Evolutionary conservation across 2,329 filamentous ascomycete genomes (phyloP), one percentile per base, ranked within the genome.

Genomic region (Exophiala dermatitidis): DNA sequence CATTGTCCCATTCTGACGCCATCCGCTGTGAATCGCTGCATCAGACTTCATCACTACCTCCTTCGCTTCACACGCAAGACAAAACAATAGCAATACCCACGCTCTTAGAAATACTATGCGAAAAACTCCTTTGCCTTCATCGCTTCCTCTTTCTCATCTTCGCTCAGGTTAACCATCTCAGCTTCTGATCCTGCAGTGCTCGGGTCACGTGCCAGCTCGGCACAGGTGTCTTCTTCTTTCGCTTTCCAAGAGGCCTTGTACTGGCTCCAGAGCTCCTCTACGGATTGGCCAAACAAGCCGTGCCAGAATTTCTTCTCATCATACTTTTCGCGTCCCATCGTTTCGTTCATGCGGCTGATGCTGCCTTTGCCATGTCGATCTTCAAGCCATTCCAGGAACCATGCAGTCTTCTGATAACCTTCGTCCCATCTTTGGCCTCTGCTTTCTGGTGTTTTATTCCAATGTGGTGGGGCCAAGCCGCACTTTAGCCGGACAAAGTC

Each of bases 321-420:
- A 69, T 93, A 87, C 70, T 72, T 74, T 38, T 73, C 73, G n/a
- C 71, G 71, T 56, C 82, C 75, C 66, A 95, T 69, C 59, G 77
- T 79, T 64, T 83, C 84, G 64, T 94, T 80, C 46, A 93, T 69
- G 52, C 74, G 76, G 52, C 80, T 73, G 30, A 86, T 76, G 0
- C 79, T 80, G 5, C 80, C 82, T 5, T 68, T 64, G 0, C 82
- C 82, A 60, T 80, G 86, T 45, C 77, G 76, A 34, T 73, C 68
- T 71, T 96, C 90, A 44, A 97, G 72, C 72, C 88, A 95, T 50
- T 93, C 84, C 47, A 97, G 71, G 63, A 97, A 97, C 68, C 88
- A 97, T 0, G 84, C 93, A 4, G 91, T 97, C 61, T 86, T 81
- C 73, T 96, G 85, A 70, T 97, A 97, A 0, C 90, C 90, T 37